phyloP scores from a whole-genome alignment of 129 eudicot species.

The Saussurea involucrata region DNA sequence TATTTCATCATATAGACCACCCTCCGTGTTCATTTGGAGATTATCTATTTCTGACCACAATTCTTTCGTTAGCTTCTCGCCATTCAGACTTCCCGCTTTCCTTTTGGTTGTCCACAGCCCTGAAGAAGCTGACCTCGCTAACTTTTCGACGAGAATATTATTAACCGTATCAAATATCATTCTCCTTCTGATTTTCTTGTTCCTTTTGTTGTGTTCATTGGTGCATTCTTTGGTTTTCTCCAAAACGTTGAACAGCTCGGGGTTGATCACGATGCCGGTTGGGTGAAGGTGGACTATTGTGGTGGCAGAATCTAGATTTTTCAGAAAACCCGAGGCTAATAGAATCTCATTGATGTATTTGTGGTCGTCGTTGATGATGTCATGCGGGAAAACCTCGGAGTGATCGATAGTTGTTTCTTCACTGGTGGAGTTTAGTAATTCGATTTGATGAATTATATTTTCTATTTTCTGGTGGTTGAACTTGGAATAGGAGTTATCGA shows the following conservation, averaged over 20 bases:
- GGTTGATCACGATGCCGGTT: constrained; percentile 54
- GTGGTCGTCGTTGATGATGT: constrained; percentile 40
- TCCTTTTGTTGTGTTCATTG: constrained; percentile 4
- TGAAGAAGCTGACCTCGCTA: constrained; percentile 31
- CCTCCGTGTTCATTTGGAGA: constrained; percentile 27
- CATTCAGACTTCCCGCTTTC: constrained; percentile 18
- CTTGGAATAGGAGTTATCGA: constrained; percentile 21
- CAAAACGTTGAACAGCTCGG: constrained; percentile 61
- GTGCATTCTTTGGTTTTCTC: constrained; percentile 53
- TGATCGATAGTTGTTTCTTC: constrained; percentile 31
- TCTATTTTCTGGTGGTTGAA: constrained; percentile 33
- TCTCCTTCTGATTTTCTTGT: constrained; percentile 47
- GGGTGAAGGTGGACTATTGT: constrained; percentile 40
- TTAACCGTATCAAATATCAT: constrained; percentile 69
- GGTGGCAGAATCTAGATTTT: constrained; percentile 31
- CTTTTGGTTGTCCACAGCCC: constrained; percentile 28
- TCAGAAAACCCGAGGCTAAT: constrained; percentile 52
- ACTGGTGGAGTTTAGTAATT: constrained; percentile 18
- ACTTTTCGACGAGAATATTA: constrained; percentile 50
- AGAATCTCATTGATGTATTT: constrained; percentile 58
- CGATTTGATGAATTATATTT: constrained; percentile 45
- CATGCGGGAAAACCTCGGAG: constrained; percentile 11
- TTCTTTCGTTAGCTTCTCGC: constrained; percentile 53
- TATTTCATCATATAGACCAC: constrained; percentile 40
- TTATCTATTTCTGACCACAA: constrained; percentile 48